A percentile compares a stretch with the other conserved stretches of the same genome.
Conservation (phyloP, 768 basidiomycete genomes). For the Cytidiella melzeri region DNA sequence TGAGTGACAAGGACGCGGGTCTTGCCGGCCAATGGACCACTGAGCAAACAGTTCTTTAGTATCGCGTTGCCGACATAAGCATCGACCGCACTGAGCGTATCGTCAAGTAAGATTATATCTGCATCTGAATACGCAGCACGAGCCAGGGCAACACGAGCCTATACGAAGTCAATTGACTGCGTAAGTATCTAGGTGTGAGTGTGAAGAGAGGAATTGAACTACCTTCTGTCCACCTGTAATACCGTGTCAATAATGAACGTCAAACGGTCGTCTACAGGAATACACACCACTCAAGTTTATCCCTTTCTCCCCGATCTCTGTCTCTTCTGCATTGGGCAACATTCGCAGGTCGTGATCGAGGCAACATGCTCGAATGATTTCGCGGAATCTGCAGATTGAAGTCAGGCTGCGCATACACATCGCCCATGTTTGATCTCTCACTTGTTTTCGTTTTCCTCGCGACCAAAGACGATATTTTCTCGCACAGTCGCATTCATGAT, state of each 20-base stretch:
- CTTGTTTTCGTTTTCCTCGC: constrained; percentile 54
- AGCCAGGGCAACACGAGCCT: constrained; percentile 71
- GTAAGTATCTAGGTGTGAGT: not conserved
- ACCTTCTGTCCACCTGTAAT: constrained; percentile 31
- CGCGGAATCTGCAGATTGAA: constrained; percentile 50
- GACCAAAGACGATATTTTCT: constrained; percentile 73
- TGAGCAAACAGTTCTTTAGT: constrained; percentile 53
- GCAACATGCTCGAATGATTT: constrained; percentile 59
- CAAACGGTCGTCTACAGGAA: not conserved
- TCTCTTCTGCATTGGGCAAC: constrained; percentile 61
- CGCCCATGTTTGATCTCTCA: too few species aligned
- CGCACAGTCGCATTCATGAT: constrained; percentile 62
- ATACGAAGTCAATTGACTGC: constrained; percentile 20
- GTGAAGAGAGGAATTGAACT: not conserved
- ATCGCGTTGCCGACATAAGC: constrained; percentile 67
- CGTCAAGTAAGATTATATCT: constrained; percentile 75
- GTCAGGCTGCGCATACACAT: too few species aligned
- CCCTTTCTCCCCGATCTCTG: constrained; percentile 75
- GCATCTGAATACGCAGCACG: constrained; percentile 70
- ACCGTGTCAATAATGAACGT: constrained; percentile 4
- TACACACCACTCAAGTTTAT: constrained; percentile 54
- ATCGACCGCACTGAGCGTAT: constrained; percentile 77
- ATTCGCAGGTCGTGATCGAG: constrained; percentile 67
- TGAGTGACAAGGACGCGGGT: constrained; percentile 62
- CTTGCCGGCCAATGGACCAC: constrained; percentile 43